Evolutionary conservation across 192 early-diverging fungal species (phyloP), one percentile per base, ranked within the genome.

Genomic region (Coemansia sp.): DNA sequence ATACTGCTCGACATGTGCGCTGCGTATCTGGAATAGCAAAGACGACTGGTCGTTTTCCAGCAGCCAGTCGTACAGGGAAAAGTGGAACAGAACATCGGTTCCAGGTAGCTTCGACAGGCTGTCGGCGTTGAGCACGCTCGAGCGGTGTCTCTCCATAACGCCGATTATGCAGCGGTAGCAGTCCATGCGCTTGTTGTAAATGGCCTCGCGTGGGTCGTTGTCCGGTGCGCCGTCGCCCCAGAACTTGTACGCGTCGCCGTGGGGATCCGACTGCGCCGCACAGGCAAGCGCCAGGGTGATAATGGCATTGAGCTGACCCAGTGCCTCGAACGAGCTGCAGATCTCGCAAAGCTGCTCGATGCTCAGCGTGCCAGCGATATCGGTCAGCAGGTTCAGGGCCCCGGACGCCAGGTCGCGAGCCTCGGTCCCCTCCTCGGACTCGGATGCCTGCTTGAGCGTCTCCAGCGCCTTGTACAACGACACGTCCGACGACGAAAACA

Each of bases 401-500:
- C 82, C 78, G 8, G 58, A 36, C 20, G 77, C 64, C 32, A 81
- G 68, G 28, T 58, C 68, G 10, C 60, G 32, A 8, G 63, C 64
- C 55, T 85, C 81, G 8, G 75, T 53, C 10, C 71, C 78, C 46
- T 87, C 85, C 4, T 67, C 66, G 14, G 68, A 72, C 3, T 84
- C 79, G 22, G 67, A 67, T 1, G 87, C 80, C 34, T 74, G 72
- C 55, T 83, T 78, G 23, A 87, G 60, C 23, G 71, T 55, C 72
- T 88, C 87, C 4, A 84, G 68, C 3, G 85, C 87, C 74, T 84
- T 81, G 74, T 86, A 90, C 47, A 90, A 70, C 1, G 85, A 69
- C 24, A 90, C 85, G 62, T 92, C 89, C 11, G 81, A 74, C 1
- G 78, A 60, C 16, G 74, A 81, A 65, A 88, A 91, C 62, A 92